phyloP scores from a whole-genome alignment of 176 grass and related monocot genomes.

The Lolium rigidum region DNA sequence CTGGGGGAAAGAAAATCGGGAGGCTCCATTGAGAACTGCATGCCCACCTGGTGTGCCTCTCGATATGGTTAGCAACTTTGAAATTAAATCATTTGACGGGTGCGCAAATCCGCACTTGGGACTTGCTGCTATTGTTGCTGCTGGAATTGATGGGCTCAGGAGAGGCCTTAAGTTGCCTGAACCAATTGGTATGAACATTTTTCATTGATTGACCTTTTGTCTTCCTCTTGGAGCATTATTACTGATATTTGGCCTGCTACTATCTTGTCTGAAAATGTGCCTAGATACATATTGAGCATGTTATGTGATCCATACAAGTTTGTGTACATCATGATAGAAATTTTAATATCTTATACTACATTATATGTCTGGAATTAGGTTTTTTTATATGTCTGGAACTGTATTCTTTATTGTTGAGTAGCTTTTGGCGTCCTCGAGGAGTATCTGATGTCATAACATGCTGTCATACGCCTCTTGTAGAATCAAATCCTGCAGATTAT shows the following conservation, averaged over 20 bases:
- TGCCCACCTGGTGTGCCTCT: slow-evolving; percentile 86
- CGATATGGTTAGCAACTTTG: slow-evolving; percentile 93
- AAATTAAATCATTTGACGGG: slow-evolving; percentile 92
- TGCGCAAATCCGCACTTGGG: slow-evolving; percentile 90
- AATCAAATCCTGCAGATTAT: slow-evolving; percentile 80
- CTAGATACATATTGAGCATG: neutral
- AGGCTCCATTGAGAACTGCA: slow-evolving; percentile 94
- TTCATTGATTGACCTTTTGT: slow-evolving; percentile 14
- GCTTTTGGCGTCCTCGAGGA: neutral
- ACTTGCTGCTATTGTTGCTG: slow-evolving; percentile 73
- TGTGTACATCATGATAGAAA: neutral
- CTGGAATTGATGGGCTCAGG: slow-evolving; percentile 88
- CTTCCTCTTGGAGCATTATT: neutral
- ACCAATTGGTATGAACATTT: slow-evolving; percentile 66
- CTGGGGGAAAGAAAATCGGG: slow-evolving; percentile 99
- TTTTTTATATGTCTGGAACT: slow-evolving; percentile 11
- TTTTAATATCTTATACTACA: neutral
- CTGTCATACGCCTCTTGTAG: slow-evolving; percentile 42
- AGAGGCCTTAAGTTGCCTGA: slow-evolving; percentile 78
- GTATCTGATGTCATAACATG: neutral
- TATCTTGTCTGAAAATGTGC: slow-evolving; percentile 13
- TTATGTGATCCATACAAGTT: neutral
- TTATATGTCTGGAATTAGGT: slow-evolving; percentile 23
- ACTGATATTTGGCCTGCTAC: neutral
- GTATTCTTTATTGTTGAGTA: neutral